Evolutionary conservation across 805 yeast genomes (phyloP), one percentile per base, ranked within the genome.

Genomic region (Candida ulmi): DNA sequence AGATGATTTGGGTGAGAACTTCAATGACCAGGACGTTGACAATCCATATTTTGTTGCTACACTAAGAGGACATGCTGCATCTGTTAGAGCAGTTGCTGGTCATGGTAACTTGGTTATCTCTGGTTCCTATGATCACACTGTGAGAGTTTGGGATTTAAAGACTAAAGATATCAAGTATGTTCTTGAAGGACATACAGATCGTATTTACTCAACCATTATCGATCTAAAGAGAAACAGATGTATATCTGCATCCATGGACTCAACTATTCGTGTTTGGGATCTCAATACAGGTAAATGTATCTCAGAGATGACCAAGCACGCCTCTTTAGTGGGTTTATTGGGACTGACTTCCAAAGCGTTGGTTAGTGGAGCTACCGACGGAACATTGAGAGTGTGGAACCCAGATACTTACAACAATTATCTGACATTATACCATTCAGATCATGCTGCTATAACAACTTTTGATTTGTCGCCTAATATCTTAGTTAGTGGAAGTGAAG

Each of bases 291-390:
- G 97, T 8, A 69, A 74, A 43, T 72, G 83, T 36, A 61, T 85
- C 36, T 69, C 78, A 33, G 75, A 87, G 0, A 65, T 91, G 34
- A 88, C 81, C 41, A 97, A 96, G 1, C 99, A 93, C 60, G 80
- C 86, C 1, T 85, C 91, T 11, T 65, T 93, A 17, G 99, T 93
- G 13, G 99, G 98, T 0, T 66, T 93, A 33, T 68, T 91, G 21
- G 87, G 86, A 33, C 72, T 90, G 8, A 79, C 88, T 6, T 80
- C 83, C 19, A 78, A 82, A 27, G 80, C 78, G 35, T 67, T 93
- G 11, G 95, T 91, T 2, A 83, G 95, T 33, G 99, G 96, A 0
- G 98, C 97, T 2, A 98, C 98, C 0, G 99, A 93, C 60, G 78
- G 93, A 3, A 82, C 96, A 0, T 69, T 93, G 31, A 72, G 97